A percentile compares a stretch with the other conserved stretches of the same genome.
Conservation (phyloP, 192 early-diverging fungal species). For the Coemansia sp. region DNA sequence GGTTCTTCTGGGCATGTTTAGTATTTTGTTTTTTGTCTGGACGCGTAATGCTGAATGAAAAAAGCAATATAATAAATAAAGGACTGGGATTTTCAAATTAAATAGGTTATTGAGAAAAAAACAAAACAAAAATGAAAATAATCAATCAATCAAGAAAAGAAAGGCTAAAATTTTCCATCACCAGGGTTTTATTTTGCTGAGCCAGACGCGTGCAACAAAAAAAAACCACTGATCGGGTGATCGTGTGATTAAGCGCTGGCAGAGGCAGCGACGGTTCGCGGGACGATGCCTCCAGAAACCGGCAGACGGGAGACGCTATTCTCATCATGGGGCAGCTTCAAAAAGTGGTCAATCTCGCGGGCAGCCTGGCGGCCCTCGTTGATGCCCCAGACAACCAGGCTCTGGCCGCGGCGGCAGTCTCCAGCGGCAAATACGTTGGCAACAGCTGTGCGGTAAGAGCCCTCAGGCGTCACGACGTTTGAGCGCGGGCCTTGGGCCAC, state of each 20-base stretch:
- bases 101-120: constrained; percentile 2
- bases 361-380: constrained; percentile 97
- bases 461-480: constrained; percentile 80
- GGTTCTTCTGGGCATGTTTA: not conserved
- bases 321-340: constrained; percentile 55
- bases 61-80: not conserved
- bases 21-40: not conserved
- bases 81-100: not conserved
- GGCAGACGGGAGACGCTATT: constrained; percentile 75
- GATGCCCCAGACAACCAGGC: constrained; percentile 97
- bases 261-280: constrained; percentile 52
- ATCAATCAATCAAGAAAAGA: not conserved
- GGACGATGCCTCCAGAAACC: constrained; percentile 82
- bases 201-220: not conserved
- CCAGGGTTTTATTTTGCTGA: not conserved
- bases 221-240: not conserved
- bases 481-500: constrained; percentile 76
- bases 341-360: constrained; percentile 83
- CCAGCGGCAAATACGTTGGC: constrained; percentile 92
- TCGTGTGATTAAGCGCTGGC: not conserved
- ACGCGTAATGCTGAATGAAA: not conserved
- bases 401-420: constrained; percentile 95
- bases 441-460: constrained; percentile 77
- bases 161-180: no score
- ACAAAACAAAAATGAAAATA: constrained; percentile 3